A percentile compares a stretch with the other conserved stretches of the same genome.
Conservation (phyloP, 495 filamentous ascomycete species). For the Stereocaulon alpinum region DNA sequence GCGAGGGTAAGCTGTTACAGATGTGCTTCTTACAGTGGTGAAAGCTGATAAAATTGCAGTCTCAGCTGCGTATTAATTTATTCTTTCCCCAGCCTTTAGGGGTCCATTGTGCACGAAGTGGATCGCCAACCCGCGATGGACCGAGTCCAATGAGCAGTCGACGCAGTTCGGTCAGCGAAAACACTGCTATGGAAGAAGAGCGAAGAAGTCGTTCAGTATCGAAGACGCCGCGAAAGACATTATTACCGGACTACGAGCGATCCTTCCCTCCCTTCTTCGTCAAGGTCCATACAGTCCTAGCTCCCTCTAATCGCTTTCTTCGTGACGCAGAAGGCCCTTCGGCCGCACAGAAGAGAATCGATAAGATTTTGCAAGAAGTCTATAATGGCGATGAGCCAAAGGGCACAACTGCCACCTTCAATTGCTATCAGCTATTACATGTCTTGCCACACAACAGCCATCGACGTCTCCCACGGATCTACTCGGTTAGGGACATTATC, state of each 20-base stretch:
- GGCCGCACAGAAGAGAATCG: slow-evolving; percentile 38
- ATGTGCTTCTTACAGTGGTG: neutral
- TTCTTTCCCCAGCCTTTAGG: slow-evolving; percentile 46
- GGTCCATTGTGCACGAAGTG: slow-evolving; percentile 14
- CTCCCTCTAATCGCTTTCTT: slow-evolving; percentile 41
- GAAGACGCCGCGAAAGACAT: slow-evolving; percentile 23
- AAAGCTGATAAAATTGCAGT: slow-evolving; percentile 29
- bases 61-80: slow-evolving; percentile 49
- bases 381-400: neutral
- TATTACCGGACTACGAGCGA: slow-evolving; percentile 54
- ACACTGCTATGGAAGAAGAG: slow-evolving; percentile 5
- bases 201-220: slow-evolving; percentile 15
- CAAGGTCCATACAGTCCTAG: slow-evolving; percentile 54
- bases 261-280: slow-evolving; percentile 71
- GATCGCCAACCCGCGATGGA: slow-evolving; percentile 21
- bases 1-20: slow-evolving; percentile 41
- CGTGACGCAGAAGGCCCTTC: slow-evolving; percentile 44
- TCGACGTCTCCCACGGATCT: slow-evolving; percentile 37
- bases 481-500: slow-evolving; percentile 58
- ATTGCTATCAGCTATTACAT: slow-evolving; percentile 46
- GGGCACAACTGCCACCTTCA: slow-evolving; percentile 28
- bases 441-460: slow-evolving; percentile 40
- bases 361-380: slow-evolving; percentile 30
- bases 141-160: slow-evolving; percentile 22
- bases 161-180: slow-evolving; percentile 20